These are phyloP conservation scores for Tetrahymena thermophila DNA, from an alignment of 73 alveolate genomes.

Conservation along the genomic window DNA sequence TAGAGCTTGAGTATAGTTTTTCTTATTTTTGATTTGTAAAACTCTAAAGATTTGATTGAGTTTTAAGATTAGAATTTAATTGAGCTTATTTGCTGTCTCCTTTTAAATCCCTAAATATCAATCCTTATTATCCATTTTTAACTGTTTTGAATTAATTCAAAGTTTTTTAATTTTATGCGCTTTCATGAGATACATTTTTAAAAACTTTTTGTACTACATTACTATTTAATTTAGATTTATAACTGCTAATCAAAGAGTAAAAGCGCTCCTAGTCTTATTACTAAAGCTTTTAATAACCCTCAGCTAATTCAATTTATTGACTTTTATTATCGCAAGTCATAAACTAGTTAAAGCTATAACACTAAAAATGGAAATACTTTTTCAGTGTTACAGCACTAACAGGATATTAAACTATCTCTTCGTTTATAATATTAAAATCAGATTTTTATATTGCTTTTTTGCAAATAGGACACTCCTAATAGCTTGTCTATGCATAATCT, in stretches of 20 bases:
- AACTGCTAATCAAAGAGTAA: background rate
- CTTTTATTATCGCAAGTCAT: background rate
- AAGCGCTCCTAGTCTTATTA: background rate
- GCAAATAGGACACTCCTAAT: background rate
- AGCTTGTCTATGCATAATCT: background rate
- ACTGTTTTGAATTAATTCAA: background rate
- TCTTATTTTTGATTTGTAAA: background rate
- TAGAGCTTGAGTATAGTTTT: background rate
- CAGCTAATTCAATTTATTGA: background rate
- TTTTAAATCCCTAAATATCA: background rate
- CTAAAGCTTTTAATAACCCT: background rate
- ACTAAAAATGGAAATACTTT: background rate
- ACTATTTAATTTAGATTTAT: background rate
- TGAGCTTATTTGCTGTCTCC: background rate
- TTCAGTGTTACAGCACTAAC: background rate
- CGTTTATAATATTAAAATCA: background rate
- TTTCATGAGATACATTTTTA: background rate
- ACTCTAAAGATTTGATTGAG: background rate
- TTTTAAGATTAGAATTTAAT: background rate
- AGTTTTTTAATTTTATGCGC: background rate
- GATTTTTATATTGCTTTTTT: background rate
- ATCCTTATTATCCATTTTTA: background rate
- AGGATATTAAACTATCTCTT: background rate
- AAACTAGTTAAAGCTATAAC: background rate
- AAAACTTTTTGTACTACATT: background rate